Evolutionary conservation across 768 basidiomycete genomes (phyloP).

Genomic region (Favolaschia claudopus): DNA sequence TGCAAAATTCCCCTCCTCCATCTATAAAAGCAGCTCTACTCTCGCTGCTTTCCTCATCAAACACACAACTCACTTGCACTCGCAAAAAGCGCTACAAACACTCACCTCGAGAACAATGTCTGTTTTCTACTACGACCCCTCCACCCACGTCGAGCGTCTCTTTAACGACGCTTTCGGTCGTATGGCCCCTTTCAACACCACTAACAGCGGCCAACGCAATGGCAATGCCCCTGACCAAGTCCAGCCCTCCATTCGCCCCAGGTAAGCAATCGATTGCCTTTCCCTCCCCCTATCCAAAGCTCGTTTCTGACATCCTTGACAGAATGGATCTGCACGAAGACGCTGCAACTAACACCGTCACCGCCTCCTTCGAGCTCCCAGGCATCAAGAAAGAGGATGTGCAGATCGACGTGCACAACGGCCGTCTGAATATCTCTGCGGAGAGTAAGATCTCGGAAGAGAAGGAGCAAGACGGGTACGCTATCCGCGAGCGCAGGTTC

Average conservation of each 20-base stretch:
- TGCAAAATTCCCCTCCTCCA: too few species aligned
- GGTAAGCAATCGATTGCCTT: too few species aligned
- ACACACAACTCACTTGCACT: background rate
- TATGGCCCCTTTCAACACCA: conserved; percentile 15
- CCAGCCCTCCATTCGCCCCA: conserved; percentile 38
- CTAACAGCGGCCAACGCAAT: too few species aligned
- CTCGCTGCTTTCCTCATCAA: background rate
- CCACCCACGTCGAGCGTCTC: conserved; percentile 53
- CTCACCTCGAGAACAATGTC: conserved; percentile 27
- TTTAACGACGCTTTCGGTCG: conserved; percentile 48
- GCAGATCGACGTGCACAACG: conserved; percentile 59
- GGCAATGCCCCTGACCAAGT: conserved; percentile 14
- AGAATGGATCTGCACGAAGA: conserved; percentile 70
- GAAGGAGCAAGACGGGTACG: conserved; percentile 49
- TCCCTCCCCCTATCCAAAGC: too few species aligned
- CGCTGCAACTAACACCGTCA: conserved; percentile 54
- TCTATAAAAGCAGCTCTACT: conserved; percentile 10
- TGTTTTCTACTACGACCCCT: conserved; percentile 52
- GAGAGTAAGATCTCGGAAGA: conserved; percentile 49
- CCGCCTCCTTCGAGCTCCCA: conserved; percentile 67
- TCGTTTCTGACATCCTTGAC: background rate
- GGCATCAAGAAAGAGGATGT: conserved; percentile 63
- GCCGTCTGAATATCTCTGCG: conserved; percentile 60
- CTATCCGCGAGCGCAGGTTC: conserved; percentile 59
- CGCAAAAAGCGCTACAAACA: too few species aligned